Evolutionary conservation across 768 basidiomycete species (phyloP), one percentile per base, ranked within the genome.

Genomic region (Podaxis carcinomalis): DNA sequence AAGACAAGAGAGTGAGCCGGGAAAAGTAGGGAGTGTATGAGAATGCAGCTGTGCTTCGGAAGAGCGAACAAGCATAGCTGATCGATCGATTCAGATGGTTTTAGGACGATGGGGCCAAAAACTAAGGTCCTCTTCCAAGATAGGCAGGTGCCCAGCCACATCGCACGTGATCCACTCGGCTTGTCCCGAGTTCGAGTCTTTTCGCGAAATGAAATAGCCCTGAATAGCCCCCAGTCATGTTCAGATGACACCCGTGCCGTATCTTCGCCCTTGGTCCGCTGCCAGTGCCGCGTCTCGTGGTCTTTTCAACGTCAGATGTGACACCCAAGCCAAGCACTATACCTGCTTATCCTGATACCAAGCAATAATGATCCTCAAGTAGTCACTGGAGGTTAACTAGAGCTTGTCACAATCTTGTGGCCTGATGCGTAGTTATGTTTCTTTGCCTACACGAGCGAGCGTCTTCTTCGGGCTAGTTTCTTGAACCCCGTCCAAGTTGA

Each of bases 71-170:
- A 49, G 19, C 44, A 19, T 63, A 55, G 32, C 57, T 70, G 74
- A 78, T 76, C 75, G 75, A 76, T 75, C 71, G 68, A 65, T 70
- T 62, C 57, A 63, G 59, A 65, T 64, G 68, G 65, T 68, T 70
- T 71, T 67, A 61, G 71, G 71, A 65, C 65, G 64, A 64, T 46
- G 25, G 49, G 52, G 50, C 49, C 64, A 59, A 68, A 76, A 74
- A 75, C 71, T 68, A 61, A 62, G 64, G 50, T 56, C 50, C 46
- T 66, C 55, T 62, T 65, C 74, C 73, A 32, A 66, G 65, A 69
- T 67, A 71, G 73, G 74, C 71, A 76, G 66, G 63, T 68, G 54
- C 51, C 59, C 54, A 61, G 39, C 39, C 53, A 42, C 44, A 21
- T 25, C 19, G 10, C 59, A 55, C 59, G 59, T 61, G 59, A 61